A percentile compares a stretch with the other conserved stretches of the same genome.
Conservation (phyloP, 78 protist genomes). For the Isochrysis galbana region DNA sequence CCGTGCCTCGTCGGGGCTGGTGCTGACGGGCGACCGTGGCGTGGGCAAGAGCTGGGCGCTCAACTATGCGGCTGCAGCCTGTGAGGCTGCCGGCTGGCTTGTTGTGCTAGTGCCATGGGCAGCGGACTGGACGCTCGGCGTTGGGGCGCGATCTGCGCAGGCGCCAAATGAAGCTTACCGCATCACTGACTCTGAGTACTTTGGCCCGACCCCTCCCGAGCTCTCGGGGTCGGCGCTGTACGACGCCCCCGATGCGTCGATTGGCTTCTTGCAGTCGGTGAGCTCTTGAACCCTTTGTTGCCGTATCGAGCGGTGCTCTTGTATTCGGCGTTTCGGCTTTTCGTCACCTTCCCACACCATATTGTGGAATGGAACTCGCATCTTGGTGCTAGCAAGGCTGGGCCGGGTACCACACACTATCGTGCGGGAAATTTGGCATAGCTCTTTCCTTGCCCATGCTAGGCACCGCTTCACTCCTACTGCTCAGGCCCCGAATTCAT, state of each 20-base stretch:
- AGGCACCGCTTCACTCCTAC: too few relatives aligned
- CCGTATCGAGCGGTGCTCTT: too few relatives aligned
- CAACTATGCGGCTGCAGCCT: not conserved
- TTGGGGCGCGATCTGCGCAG: not conserved
- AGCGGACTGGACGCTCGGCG: conserved; percentile 3
- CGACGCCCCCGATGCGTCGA: not conserved
- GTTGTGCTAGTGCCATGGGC: not conserved
- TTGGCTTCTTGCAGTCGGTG: not conserved
- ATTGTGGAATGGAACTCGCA: too few relatives aligned
- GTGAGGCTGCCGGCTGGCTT: not conserved
- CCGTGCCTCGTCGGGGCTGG: not conserved
- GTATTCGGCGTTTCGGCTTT: too few relatives aligned
- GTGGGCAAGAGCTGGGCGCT: not conserved
- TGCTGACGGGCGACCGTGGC: not conserved
- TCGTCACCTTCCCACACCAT: too few relatives aligned
- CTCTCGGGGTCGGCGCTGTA: not conserved
- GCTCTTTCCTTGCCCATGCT: too few relatives aligned
- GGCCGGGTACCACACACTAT: too few relatives aligned
- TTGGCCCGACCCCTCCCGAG: not conserved
- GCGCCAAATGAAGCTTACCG: not conserved
- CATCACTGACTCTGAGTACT: not conserved
- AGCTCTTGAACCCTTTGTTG: too few relatives aligned
- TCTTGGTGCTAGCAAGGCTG: too few relatives aligned
- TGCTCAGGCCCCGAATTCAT: too few relatives aligned
- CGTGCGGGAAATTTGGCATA: too few relatives aligned